phyloP scores from a whole-genome alignment of 1,284 basidiomycete species.

The Trichosporon asahii region DNA sequence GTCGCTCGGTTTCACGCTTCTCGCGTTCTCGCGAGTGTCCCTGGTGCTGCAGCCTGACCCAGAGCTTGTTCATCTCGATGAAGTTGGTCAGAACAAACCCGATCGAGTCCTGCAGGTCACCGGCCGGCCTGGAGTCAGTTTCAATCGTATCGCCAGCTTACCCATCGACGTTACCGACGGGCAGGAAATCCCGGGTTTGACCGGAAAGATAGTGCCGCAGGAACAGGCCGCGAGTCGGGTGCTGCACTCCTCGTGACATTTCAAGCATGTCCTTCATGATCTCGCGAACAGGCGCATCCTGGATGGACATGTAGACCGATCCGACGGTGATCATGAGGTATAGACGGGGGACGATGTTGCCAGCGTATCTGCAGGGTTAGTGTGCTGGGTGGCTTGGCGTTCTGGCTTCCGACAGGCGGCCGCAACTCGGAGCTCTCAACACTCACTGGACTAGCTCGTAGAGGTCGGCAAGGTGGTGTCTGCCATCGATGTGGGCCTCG shows the following conservation, averaged over 20 bases:
- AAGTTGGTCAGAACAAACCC: slow-evolving; percentile 93
- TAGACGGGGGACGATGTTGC: slow-evolving; percentile 77
- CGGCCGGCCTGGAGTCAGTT: slow-evolving; percentile 61
- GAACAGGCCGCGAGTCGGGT: slow-evolving; percentile 88
- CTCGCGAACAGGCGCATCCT: slow-evolving; percentile 91
- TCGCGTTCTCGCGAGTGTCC: slow-evolving; percentile 92
- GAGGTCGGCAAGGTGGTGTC: slow-evolving; percentile 90
- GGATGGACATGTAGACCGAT: slow-evolving; percentile 93
- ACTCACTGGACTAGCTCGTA: slow-evolving; percentile 93
- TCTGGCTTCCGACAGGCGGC: background rate
- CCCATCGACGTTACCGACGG: slow-evolving; percentile 77
- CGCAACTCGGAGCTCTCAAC: slow-evolving; percentile 2
- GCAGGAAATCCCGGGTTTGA: slow-evolving; percentile 89
- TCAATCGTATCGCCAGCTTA: slow-evolving; percentile 50
- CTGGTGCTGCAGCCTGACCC: slow-evolving; percentile 93
- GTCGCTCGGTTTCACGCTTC: slow-evolving; percentile 88
- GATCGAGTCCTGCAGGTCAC: slow-evolving; percentile 88
- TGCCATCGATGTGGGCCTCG: slow-evolving; percentile 81
- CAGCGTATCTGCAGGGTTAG: slow-evolving; percentile 39
- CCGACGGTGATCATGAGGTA: slow-evolving; percentile 99
- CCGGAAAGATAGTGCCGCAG: slow-evolving; percentile 90
- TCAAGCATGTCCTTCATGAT: slow-evolving; percentile 99
- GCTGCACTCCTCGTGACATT: slow-evolving; percentile 91
- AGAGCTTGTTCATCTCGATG: slow-evolving; percentile 98
- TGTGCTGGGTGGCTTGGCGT: background rate